Evolutionary conservation across 306 rosid species (phyloP).

Genomic region (Pterocarpus macrocarpus): DNA sequence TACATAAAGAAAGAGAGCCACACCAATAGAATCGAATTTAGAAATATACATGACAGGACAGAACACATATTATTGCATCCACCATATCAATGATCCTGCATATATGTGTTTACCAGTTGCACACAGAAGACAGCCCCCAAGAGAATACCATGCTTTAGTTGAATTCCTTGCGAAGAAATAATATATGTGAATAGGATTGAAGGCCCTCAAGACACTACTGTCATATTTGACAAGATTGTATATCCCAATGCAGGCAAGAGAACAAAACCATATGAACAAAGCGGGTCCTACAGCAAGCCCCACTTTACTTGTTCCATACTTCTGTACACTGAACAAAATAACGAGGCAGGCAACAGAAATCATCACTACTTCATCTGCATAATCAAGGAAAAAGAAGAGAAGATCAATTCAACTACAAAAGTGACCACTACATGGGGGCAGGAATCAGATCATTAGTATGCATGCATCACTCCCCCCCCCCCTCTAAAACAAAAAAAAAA

Average conservation of each 20-base stretch:
- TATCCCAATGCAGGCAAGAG: conserved; percentile 80
- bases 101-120: conserved; percentile 75
- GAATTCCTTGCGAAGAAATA: conserved; percentile 92
- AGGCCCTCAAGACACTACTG: conserved; percentile 83
- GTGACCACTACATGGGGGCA: neutral
- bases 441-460: neutral
- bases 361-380: conserved; percentile 90
- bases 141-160: conserved; percentile 92
- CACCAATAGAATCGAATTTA: conserved; percentile 36
- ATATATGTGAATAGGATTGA: conserved; percentile 89
- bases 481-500: no score
- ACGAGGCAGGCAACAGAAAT: conserved; percentile 90
- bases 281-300: conserved; percentile 98
- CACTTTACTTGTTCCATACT: conserved; percentile 96
- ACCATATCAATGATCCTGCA: conserved; percentile 38
- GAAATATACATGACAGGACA: conserved; percentile 26
- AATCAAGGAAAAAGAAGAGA: conserved; percentile 42
- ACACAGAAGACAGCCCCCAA: conserved; percentile 95
- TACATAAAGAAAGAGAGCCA: conserved; percentile 18
- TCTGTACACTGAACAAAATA: conserved; percentile 91
- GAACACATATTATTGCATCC: conserved; percentile 39
- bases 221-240: conserved; percentile 89
- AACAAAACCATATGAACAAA: conserved; percentile 90
- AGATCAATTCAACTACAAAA: conserved; percentile 33
- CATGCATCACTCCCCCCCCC: neutral